These are phyloP conservation scores for Tetrahymena malaccensis DNA, from an alignment of 73 alveolate species.

Conservation along the genomic window DNA sequence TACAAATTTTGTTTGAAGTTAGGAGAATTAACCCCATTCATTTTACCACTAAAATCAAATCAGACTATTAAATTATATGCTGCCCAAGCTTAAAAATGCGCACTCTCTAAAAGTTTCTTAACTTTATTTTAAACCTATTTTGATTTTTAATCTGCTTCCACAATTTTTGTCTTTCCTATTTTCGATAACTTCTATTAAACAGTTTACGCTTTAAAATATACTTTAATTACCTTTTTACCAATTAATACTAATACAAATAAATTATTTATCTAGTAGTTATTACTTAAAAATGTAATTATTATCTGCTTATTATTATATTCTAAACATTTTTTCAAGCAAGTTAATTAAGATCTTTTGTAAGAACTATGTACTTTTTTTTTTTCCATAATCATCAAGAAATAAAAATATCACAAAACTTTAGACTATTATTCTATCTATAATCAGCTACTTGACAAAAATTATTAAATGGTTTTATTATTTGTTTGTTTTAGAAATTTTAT, in stretches of 20 bases:
- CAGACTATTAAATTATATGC: too few species aligned
- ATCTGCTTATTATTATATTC: not conserved
- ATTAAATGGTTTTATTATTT: too few species aligned
- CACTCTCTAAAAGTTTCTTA: too few species aligned
- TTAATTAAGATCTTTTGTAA: not conserved
- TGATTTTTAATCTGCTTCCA: too few species aligned
- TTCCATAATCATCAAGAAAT: too few species aligned
- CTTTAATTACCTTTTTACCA: not conserved
- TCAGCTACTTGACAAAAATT: not conserved
- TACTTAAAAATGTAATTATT: not conserved
- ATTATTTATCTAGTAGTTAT: not conserved
- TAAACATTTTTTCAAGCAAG: not conserved
- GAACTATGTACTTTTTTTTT: not conserved
- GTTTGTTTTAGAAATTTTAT: too few species aligned
- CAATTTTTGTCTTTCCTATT: not conserved
- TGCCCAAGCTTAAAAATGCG: not conserved
- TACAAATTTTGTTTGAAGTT: not conserved
- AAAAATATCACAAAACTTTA: not conserved
- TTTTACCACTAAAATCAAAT: not conserved
- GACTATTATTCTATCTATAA: not conserved
- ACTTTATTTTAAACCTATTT: not conserved
- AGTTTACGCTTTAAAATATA: not conserved
- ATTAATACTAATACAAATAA: not conserved
- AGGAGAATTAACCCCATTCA: not conserved
- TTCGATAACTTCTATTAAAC: not conserved